Evolutionary conservation across 768 basidiomycete species (phyloP), one percentile per base, ranked within the genome.

Genomic region (Candolleomyces aberdarensis): DNA sequence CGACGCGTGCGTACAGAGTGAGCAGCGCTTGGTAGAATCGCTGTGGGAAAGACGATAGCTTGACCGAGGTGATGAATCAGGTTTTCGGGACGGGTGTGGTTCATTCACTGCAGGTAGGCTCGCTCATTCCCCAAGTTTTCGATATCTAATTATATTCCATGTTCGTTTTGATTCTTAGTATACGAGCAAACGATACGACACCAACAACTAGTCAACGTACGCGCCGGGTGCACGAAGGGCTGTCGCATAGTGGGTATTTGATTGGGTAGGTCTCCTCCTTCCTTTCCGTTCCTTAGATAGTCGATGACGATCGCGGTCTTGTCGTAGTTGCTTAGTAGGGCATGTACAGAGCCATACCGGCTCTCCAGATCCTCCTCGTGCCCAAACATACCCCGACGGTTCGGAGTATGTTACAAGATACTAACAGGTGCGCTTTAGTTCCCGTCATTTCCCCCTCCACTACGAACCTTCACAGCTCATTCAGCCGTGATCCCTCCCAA

Each of bases 401-500:
- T 2, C 81, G 76, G 56, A 91, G 88, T 62, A 93, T 93, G 91
- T 72, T 94, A 19, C 85, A 87, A 55, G 91, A 93, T 94, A 86
- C 64, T 72, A 79, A 62, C 81, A 91, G 78, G 88, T 85, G 58
- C 5, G 69, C n/a, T n/a, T n/a, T n/a, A n/a, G n/a, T n/a, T n/a
- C n/a, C n/a, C n/a, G n/a, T n/a, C n/a, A n/a, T 61, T 17, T 32
- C n/a, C 50, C 41, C 41, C 41, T 43, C 41, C 17, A 43, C 41
- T n/a, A n/a, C n/a, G n/a, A n/a, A n/a, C n/a, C n/a, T n/a, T n/a
- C n/a, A n/a, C n/a, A n/a, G n/a, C n/a, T n/a, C n/a, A n/a, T n/a
- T n/a, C 44, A 32, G 22, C 3, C 29, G 14, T 47, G 11, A 9
- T 64, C 80, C 10, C 29, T 22, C n/a, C 3, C n/a, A n/a, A 52